Percentiles rank a stretch among this genome's conserved stretches.
Evolutionary conservation across 2,329 filamentous ascomycete genomes (phyloP).

Genomic region (Teratosphaeriaceae sp.): DNA sequence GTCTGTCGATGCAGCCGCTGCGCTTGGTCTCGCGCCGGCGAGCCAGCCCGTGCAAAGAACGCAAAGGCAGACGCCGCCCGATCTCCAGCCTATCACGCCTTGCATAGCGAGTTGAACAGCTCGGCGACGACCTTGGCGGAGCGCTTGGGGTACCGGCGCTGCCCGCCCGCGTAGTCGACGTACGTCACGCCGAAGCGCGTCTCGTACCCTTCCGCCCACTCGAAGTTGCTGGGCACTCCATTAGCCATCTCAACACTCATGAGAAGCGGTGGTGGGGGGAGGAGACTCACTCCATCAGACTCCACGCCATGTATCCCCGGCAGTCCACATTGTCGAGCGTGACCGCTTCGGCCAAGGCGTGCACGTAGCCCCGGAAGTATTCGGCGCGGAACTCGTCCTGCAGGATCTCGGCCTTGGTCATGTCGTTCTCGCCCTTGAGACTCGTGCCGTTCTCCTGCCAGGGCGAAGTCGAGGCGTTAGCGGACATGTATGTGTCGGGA

Average conservation of each 20-base stretch:
- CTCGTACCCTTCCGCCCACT: constrained; percentile 88
- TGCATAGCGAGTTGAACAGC: constrained; percentile 14
- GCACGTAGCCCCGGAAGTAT: constrained; percentile 73
- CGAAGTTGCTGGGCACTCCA: constrained; percentile 77
- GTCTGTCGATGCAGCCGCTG: no score
- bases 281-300: constrained; percentile 64
- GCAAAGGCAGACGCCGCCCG: no score
- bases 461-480: no score
- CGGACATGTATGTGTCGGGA: no score
- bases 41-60: no score
- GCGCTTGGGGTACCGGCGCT: constrained; percentile 78
- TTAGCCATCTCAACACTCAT: no score
- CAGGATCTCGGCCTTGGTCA: constrained; percentile 62
- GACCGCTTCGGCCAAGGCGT: constrained; percentile 67
- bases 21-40: no score
- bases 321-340: constrained; percentile 70
- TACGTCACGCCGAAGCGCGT: constrained; percentile 79
- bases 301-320: constrained; percentile 78
- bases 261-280: no score
- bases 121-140: constrained; percentile 61
- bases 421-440: constrained; percentile 73
- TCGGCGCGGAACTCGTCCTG: constrained; percentile 74
- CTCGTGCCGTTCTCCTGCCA: constrained; percentile 84
- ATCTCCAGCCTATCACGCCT: not conserved
- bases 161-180: constrained; percentile 73